Evolutionary conservation across 306 rosid species (phyloP).

Genomic region (Quercus rubra): DNA sequence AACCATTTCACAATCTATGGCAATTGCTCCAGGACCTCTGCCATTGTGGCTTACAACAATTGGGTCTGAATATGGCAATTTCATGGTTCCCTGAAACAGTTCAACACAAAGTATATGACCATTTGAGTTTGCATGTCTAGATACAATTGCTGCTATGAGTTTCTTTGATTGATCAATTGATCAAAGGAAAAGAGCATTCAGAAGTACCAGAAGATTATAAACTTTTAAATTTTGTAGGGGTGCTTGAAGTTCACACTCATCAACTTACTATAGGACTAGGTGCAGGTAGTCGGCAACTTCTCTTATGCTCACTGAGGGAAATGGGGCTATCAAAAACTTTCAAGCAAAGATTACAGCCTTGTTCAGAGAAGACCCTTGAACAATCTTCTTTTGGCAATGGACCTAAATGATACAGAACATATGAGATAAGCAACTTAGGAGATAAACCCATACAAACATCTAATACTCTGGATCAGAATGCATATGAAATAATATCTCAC

Average conservation of each 20-base stretch:
- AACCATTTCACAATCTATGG: conserved; percentile 86
- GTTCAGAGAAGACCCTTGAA: conserved; percentile 41
- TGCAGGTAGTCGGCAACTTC: conserved; percentile 40
- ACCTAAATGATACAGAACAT: conserved; percentile 39
- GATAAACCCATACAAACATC: neutral
- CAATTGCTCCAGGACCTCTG: conserved; percentile 44
- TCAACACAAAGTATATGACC: conserved; percentile 18
- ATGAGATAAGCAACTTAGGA: neutral
- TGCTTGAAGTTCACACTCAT: conserved; percentile 1
- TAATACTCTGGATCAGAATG: conserved; percentile 6
- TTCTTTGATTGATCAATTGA: conserved; percentile 7
- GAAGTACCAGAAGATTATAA: neutral
- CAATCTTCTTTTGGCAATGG: conserved; percentile 57
- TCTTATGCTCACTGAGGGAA: conserved; percentile 53
- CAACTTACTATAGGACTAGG: conserved; percentile 54
- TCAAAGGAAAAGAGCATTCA: neutral
- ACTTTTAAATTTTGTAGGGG: neutral
- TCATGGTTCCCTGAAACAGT: conserved; percentile 51
- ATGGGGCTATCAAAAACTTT: conserved; percentile 37
- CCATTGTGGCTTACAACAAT: conserved; percentile 25
- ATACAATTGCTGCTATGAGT: conserved; percentile 7
- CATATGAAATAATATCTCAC: conserved; percentile 30
- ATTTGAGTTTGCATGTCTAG: conserved; percentile 1
- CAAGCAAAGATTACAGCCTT: conserved; percentile 70
- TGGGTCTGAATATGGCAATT: conserved; percentile 22